Conservation (phyloP, 2,329 filamentous ascomycete species). For the Atkinsonella hypoxylon region DNA sequence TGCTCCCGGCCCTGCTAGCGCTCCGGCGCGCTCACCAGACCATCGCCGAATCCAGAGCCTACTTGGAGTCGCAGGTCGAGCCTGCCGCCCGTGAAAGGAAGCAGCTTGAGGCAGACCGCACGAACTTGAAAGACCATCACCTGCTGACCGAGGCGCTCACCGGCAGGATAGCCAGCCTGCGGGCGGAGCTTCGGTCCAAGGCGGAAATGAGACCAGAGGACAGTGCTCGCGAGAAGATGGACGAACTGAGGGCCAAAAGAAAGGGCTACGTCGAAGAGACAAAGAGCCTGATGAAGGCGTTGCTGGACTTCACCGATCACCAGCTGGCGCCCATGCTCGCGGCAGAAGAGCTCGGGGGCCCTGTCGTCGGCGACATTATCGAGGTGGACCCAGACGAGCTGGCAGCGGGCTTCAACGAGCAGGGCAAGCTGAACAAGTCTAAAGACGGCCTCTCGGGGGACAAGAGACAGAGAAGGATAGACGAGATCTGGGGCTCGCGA, state of each 20-base stretch:
- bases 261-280: conserved; percentile 49
- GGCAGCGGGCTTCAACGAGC: conserved; percentile 46
- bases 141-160: conserved; percentile 41
- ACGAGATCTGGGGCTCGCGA: conserved; percentile 46
- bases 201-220: conserved; percentile 48
- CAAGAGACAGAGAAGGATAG: conserved; percentile 47
- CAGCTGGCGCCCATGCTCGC: conserved; percentile 65
- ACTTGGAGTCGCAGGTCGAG: conserved; percentile 34
- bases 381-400: conserved; percentile 50
- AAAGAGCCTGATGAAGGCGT: conserved; percentile 44
- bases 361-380: conserved; percentile 64
- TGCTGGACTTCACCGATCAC: conserved; percentile 60
- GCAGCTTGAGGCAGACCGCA: conserved; percentile 38
- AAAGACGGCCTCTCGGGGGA: conserved; percentile 29
- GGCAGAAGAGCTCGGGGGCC: conserved; percentile 72
- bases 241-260: conserved; percentile 47
- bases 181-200: conserved; percentile 42
- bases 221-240: conserved; percentile 49
- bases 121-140: conserved; percentile 41
- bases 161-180: conserved; percentile 47
- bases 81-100: conserved; percentile 31
- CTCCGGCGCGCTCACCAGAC: conserved; percentile 54
- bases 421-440: conserved; percentile 42
- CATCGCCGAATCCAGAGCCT: conserved; percentile 50
- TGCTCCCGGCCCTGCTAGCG: conserved; percentile 60